phyloP scores from a whole-genome alignment of 768 basidiomycete species.

The Mycena galopus region DNA sequence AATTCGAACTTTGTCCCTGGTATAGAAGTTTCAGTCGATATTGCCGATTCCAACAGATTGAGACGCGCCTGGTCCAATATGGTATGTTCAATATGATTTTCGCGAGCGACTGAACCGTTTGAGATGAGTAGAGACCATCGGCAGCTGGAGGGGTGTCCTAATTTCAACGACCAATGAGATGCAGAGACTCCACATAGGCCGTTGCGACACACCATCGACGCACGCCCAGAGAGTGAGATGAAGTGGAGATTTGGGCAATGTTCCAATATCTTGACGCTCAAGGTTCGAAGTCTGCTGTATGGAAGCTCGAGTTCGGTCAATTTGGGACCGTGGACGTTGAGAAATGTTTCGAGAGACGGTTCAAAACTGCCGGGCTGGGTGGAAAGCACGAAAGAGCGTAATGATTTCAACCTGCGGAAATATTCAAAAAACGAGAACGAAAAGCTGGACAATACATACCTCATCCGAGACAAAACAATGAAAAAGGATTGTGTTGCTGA shows the following conservation, averaged over 20 bases:
- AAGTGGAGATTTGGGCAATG: slow-evolving; percentile 5
- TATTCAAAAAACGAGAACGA: not conserved
- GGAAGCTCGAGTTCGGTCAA: slow-evolving; percentile 1
- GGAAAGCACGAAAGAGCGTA: not conserved
- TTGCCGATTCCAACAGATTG: not conserved
- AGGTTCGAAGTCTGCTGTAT: not conserved
- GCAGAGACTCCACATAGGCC: not conserved
- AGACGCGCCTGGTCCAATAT: not conserved
- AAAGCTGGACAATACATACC: not conserved
- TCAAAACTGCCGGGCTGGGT: not conserved
- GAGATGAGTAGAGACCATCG: not conserved
- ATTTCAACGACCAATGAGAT: not conserved
- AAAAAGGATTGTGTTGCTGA: not conserved
- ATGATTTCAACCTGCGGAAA: not conserved
- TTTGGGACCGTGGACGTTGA: slow-evolving; percentile 10
- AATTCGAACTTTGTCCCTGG: not conserved
- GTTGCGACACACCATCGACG: not conserved
- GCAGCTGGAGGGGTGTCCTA: not conserved
- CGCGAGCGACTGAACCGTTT: not conserved
- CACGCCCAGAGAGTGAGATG: not conserved
- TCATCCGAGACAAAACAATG: not conserved
- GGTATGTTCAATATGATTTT: not conserved
- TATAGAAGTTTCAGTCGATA: not conserved
- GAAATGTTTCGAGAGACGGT: not conserved
- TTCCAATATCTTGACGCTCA: not conserved